Evolutionary conservation across 192 early-diverging fungal species (phyloP).

Genomic region (Rhizoclosmatium globosum): DNA sequence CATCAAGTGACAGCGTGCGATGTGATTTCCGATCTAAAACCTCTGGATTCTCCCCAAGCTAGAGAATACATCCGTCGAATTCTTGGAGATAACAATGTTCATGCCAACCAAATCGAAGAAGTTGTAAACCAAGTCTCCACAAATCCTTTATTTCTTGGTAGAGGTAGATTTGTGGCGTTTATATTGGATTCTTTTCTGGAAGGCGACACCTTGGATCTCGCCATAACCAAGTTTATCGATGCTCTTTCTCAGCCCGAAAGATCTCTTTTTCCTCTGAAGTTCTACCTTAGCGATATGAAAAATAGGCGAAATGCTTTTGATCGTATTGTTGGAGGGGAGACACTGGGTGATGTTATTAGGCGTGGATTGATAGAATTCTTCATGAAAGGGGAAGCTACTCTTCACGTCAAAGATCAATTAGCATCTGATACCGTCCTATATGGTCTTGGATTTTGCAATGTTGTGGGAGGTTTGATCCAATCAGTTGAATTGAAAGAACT

Average conservation of each 20-base stretch:
- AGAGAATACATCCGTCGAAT: slow-evolving; percentile 32
- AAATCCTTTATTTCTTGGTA: slow-evolving; percentile 47
- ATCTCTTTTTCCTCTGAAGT: slow-evolving; percentile 39
- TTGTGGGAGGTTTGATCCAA: slow-evolving; percentile 10
- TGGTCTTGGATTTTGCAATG: slow-evolving; percentile 37
- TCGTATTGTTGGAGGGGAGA: slow-evolving; percentile 33
- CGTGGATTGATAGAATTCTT: slow-evolving; percentile 38
- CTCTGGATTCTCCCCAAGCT: slow-evolving; percentile 23
- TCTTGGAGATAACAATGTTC: slow-evolving; percentile 30
- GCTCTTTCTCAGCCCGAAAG: slow-evolving; percentile 32
- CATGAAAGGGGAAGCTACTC: slow-evolving; percentile 28
- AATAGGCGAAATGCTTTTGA: slow-evolving; percentile 24
- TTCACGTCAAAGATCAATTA: slow-evolving; percentile 18
- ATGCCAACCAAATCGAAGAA: slow-evolving; percentile 24
- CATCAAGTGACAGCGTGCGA: background rate
- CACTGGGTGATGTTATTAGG: slow-evolving; percentile 21
- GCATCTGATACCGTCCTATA: slow-evolving; percentile 35
- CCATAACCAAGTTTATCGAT: slow-evolving; percentile 35
- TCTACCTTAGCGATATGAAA: slow-evolving; percentile 41
- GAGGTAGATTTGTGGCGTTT: slow-evolving; percentile 46
- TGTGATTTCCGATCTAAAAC: slow-evolving; percentile 28
- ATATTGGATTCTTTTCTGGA: slow-evolving; percentile 41
- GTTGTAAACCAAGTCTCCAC: slow-evolving; percentile 30
- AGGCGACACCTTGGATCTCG: slow-evolving; percentile 37
- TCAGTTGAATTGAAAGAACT: slow-evolving; percentile 36